Conservation (phyloP, 2,329 filamentous ascomycete species). For the Colletotrichum graminicola region DNA sequence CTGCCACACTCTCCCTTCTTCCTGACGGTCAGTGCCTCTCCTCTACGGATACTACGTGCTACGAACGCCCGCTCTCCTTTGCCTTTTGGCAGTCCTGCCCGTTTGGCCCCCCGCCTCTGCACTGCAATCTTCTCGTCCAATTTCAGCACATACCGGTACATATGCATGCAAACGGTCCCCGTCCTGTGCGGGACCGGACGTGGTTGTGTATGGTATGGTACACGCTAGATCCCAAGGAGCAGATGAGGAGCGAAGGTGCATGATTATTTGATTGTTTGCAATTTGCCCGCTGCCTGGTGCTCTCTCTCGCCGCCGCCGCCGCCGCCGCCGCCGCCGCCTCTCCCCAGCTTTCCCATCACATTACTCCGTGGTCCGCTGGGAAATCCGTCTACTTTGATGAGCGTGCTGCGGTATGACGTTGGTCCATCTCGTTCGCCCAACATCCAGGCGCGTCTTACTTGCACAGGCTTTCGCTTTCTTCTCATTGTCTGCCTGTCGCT, state of each 20-base stretch:
- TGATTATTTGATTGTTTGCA: slow-evolving; percentile 30
- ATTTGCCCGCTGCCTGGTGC: slow-evolving; percentile 22
- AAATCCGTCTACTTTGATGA: slow-evolving; percentile 16
- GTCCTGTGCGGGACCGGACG: slow-evolving; percentile 14
- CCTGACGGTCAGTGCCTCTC: not conserved
- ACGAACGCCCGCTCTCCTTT: slow-evolving; percentile 12
- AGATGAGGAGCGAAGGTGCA: slow-evolving; percentile 8
- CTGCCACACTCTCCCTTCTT: not conserved
- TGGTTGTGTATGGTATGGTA: not conserved
- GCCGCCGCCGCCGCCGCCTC: slow-evolving; percentile 6
- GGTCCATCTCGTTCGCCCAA: slow-evolving; percentile 6
- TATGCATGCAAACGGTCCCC: slow-evolving; percentile 27
- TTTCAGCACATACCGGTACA: slow-evolving; percentile 22
- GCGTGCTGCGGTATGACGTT: slow-evolving; percentile 34
- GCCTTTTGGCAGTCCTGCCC: slow-evolving; percentile 5
- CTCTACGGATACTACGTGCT: too few species aligned
- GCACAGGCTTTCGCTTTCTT: slow-evolving; percentile 3
- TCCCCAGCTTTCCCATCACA: slow-evolving; percentile 26
- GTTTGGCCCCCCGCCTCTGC: slow-evolving; percentile 6
- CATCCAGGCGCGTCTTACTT: not conserved
- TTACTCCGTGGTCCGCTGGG: slow-evolving; percentile 9
- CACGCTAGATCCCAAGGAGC: slow-evolving; percentile 21
- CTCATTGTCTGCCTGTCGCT: slow-evolving; percentile 3
- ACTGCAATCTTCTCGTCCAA: slow-evolving; percentile 25
- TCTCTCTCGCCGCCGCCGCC: slow-evolving; percentile 21